Evolutionary conservation across 1,284 basidiomycete genomes (phyloP).

Genomic region (Pascua guehoae): DNA sequence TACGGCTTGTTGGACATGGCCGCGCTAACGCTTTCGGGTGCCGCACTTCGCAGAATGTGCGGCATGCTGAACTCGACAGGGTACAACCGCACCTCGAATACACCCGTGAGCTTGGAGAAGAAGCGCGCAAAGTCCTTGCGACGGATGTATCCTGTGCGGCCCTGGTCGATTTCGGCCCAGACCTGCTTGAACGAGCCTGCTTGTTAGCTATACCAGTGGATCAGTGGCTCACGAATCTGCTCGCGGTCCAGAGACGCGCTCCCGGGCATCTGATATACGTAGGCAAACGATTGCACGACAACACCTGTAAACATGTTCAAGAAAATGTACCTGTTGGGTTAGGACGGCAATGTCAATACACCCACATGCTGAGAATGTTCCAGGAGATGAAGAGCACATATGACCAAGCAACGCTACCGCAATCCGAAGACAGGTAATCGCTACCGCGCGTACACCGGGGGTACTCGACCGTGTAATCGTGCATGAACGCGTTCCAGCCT

Average conservation of each 20-base stretch:
- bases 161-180: slow-evolving; percentile 81
- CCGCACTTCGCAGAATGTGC: slow-evolving; percentile 54
- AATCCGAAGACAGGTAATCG: slow-evolving; percentile 73
- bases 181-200: slow-evolving; percentile 74
- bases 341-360: neutral
- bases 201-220: neutral
- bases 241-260: slow-evolving; percentile 79
- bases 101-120: slow-evolving; percentile 56
- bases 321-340: slow-evolving; percentile 71
- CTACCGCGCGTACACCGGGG: slow-evolving; percentile 70
- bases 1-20: slow-evolving; percentile 10
- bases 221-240: slow-evolving; percentile 63
- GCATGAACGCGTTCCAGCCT: slow-evolving; percentile 76
- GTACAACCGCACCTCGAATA: slow-evolving; percentile 82
- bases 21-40: slow-evolving; percentile 16
- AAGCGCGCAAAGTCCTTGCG: slow-evolving; percentile 71
- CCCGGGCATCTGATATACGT: slow-evolving; percentile 82
- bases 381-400: slow-evolving; percentile 88
- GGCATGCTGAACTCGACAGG: slow-evolving; percentile 63
- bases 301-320: slow-evolving; percentile 94
- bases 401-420: slow-evolving; percentile 81
- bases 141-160: slow-evolving; percentile 73
- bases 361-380: slow-evolving; percentile 93
- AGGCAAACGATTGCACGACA: slow-evolving; percentile 94
- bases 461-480: slow-evolving; percentile 74